Evolutionary conservation across 2,329 filamentous ascomycete genomes (phyloP).

Genomic region (Scytalidium sp.): DNA sequence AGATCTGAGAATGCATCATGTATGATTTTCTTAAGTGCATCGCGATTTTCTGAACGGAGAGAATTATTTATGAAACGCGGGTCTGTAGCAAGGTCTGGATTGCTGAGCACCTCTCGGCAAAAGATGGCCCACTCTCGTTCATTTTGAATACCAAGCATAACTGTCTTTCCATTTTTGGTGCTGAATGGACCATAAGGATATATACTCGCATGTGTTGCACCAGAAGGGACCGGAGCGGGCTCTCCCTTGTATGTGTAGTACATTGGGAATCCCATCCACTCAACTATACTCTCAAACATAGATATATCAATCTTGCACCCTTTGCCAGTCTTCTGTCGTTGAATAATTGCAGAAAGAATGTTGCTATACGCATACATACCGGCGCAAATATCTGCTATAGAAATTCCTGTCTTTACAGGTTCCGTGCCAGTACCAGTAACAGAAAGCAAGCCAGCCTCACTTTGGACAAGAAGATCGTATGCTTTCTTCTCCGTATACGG

Average conservation of each 20-base stretch:
- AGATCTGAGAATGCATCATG: constrained; percentile 35
- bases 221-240: constrained; percentile 38
- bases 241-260: constrained; percentile 50
- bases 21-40: constrained; percentile 43
- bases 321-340: constrained; percentile 44
- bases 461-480: constrained; percentile 53
- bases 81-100: constrained; percentile 40
- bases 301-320: constrained; percentile 52
- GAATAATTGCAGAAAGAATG: constrained; percentile 46
- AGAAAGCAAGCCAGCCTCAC: constrained; percentile 49
- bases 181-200: constrained; percentile 56
- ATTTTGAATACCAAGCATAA: constrained; percentile 57
- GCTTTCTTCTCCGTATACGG: constrained; percentile 53
- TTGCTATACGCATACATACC: constrained; percentile 51
- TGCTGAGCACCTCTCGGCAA: constrained; percentile 41
- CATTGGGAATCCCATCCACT: constrained; percentile 57
- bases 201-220: constrained; percentile 51
- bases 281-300: constrained; percentile 56
- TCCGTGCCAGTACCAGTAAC: constrained; percentile 44
- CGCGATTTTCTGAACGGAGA: constrained; percentile 42
- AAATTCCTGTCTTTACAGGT: constrained; percentile 49
- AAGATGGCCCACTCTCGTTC: constrained; percentile 53
- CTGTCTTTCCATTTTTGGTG: constrained; percentile 42
- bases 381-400: constrained; percentile 52
- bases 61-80: constrained; percentile 45